A percentile compares a stretch with the other conserved stretches of the same genome.
phyloP scores from a whole-genome alignment of 2,329 filamentous ascomycete species.

The Curvularia sp. region DNA sequence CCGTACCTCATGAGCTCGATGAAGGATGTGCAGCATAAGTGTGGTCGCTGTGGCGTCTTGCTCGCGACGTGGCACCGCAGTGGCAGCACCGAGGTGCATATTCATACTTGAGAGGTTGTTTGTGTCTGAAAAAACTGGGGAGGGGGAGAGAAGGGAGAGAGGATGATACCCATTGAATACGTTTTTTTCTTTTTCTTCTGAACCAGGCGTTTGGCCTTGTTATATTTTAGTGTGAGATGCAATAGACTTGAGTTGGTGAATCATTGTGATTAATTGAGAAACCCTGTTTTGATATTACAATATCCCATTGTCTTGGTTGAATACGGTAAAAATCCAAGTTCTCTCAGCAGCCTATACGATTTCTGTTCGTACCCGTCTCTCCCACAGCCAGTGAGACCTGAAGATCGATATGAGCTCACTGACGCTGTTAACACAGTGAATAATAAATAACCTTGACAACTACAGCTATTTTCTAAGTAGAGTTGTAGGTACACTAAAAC shows the following conservation, averaged over 20 bases:
- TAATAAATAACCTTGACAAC: too few relatives aligned
- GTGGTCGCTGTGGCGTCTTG: conserved; percentile 54
- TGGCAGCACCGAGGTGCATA: conserved; percentile 56
- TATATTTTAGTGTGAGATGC: background rate
- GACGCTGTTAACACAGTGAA: too few relatives aligned
- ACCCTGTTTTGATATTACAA: too few relatives aligned
- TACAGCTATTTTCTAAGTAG: too few relatives aligned
- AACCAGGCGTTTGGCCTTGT: background rate
- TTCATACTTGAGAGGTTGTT: conserved; percentile 37
- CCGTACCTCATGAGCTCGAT: conserved; percentile 57
- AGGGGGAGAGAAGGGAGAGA: background rate
- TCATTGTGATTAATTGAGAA: too few relatives aligned
- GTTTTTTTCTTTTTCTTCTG: background rate
- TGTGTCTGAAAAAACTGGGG: background rate
- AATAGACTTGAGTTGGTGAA: background rate
- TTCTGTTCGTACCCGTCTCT: too few relatives aligned
- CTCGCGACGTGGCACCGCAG: conserved; percentile 59
- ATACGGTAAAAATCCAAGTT: too few relatives aligned
- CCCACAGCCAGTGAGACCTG: too few relatives aligned
- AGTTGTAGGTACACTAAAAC: too few relatives aligned
- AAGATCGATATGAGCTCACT: too few relatives aligned
- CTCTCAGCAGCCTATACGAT: too few relatives aligned
- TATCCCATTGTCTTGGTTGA: too few relatives aligned
- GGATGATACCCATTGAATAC: conserved; percentile 22
- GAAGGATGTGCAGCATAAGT: conserved; percentile 59